Evolutionary conservation across 371 early-diverging fungal genomes (phyloP), one percentile per base, ranked within the genome.

Genomic region (Rhizopus arrhizus): DNA sequence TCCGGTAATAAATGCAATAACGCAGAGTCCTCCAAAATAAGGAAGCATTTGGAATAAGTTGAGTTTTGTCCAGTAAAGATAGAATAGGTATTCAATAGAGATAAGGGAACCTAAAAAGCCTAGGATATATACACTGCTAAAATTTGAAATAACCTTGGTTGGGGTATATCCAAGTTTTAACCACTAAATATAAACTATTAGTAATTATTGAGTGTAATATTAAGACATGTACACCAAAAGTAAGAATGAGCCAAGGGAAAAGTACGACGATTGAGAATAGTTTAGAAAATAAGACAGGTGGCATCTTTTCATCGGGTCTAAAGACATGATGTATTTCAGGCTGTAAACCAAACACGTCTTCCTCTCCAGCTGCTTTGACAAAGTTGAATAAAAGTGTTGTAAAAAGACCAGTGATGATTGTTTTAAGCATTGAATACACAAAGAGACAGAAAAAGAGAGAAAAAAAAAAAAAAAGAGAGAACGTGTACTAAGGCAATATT

Each of bases 261-360:
- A 90, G 79, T 33, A 83, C 80, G 35, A 85, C 52, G 41, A 81
- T 43, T 2, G 84, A 74, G 53, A 89, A 89, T 5, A 78, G 51
- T 31, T 76, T 63, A 4, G 89, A 87, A 53, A 92, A 70, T 56
- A 78, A 69, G 29, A 56, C 60, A 56, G 81, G 68, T 53, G 90
- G 87, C 83, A 82, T 76, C 68, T 82, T 82, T 53, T 86, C 87
- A 15, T 77, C 80, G 56, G 74, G 58, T 50, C 89, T 71, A 68
- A 91, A 89, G 35, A 78, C 73, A 59, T 91, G 91, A 54, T 80
- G 74, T 54, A 91, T 89, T 68, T 88, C 89, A 22, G 86, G 87
- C 51, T 73, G 78, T 54, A 72, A 60, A 61, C 63, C 75, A 70
- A 71, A 84, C 15, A 77, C 66, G 38, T 80, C 77, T 53, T 80